Evolutionary conservation across 2,329 filamentous ascomycete species (phyloP).

Genomic region (Cercospora zeina): DNA sequence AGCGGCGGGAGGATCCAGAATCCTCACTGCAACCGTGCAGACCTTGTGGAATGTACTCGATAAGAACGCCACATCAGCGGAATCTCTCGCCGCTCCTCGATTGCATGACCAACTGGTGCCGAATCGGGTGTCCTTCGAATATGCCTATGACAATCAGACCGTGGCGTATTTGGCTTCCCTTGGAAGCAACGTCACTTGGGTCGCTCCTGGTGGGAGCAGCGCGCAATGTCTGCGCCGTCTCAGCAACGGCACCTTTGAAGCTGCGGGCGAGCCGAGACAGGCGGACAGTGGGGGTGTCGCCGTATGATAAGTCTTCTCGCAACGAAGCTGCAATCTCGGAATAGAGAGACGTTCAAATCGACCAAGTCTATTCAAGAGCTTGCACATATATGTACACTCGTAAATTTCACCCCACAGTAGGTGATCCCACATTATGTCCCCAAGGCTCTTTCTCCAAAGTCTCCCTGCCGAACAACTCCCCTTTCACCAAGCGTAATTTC

Average conservation of each 20-base stretch:
- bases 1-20: slow-evolving; percentile 75
- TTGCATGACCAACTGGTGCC: slow-evolving; percentile 83
- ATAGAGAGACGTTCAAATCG: no score
- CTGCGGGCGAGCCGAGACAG: slow-evolving; percentile 74
- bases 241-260: slow-evolving; percentile 70
- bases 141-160: slow-evolving; percentile 64
- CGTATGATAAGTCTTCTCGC: slow-evolving; percentile 16
- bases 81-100: slow-evolving; percentile 66
- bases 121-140: slow-evolving; percentile 67
- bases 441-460: neutral
- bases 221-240: slow-evolving; percentile 68
- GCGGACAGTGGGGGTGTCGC: slow-evolving; percentile 65
- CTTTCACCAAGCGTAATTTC: neutral
- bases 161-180: slow-evolving; percentile 61
- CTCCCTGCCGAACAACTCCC: neutral
- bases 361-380: no score
- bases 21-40: slow-evolving; percentile 77
- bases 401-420: neutral
- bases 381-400: neutral
- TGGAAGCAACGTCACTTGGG: slow-evolving; percentile 73
- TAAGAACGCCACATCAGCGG: slow-evolving; percentile 57
- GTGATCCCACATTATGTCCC: neutral
- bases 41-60: slow-evolving; percentile 73
- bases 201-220: slow-evolving; percentile 62
- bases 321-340: no score